phyloP scores from a whole-genome alignment of 1,284 basidiomycete species.

The Ceratobasidium sp. region DNA sequence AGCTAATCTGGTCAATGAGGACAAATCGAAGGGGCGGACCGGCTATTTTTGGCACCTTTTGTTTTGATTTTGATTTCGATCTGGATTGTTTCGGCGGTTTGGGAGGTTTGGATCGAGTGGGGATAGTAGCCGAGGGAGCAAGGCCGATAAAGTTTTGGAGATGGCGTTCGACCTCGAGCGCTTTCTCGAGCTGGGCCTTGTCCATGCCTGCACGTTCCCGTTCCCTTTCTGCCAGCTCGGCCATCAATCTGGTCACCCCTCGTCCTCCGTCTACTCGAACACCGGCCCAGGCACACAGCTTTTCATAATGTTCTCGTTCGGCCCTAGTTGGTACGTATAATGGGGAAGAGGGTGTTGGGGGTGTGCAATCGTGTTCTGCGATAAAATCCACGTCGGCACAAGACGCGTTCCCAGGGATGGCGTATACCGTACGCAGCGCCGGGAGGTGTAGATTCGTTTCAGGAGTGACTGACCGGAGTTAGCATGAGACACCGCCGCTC shows the following conservation, averaged over 20 bases:
- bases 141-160: conserved; percentile 23
- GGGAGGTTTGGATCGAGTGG: background rate
- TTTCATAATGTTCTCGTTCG: conserved; percentile 21
- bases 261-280: background rate
- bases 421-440: conserved; percentile 13
- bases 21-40: conserved; percentile 31
- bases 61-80: conserved; percentile 1
- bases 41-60: background rate
- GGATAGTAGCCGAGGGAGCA: background rate
- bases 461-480: conserved; percentile 13
- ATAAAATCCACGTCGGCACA: conserved; percentile 33
- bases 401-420: conserved; percentile 33
- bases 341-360: conserved; percentile 15
- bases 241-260: background rate
- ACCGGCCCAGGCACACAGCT: conserved; percentile 23
- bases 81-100: background rate
- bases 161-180: background rate
- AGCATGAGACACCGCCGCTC: background rate
- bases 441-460: conserved; percentile 24
- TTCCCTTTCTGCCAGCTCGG: background rate
- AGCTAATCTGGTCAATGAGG: conserved; percentile 28
- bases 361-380: conserved; percentile 29
- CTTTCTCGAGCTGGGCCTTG: background rate
- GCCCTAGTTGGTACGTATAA: conserved; percentile 23
- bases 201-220: background rate